Percentiles rank a stretch among this genome's conserved stretches.
Evolutionary conservation across 2,329 filamentous ascomycete species (phyloP).

Genomic region (Aaosphaeria arxii): DNA sequence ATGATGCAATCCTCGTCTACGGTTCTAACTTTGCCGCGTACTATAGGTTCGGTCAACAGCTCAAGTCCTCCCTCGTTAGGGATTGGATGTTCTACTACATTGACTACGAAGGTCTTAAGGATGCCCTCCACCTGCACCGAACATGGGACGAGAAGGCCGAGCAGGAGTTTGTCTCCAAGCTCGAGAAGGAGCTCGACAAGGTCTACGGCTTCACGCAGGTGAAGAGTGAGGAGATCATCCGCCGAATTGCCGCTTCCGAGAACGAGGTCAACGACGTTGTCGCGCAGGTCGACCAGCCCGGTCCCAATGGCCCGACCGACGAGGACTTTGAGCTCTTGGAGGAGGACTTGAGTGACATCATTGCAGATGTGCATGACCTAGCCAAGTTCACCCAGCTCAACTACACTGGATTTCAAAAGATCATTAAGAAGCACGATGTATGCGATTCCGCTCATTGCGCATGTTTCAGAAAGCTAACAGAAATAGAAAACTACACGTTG

Average conservation of each 20-base stretch:
- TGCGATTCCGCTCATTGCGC: slow-evolving; percentile 31
- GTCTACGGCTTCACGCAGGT: slow-evolving; percentile 97
- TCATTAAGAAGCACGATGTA: slow-evolving; percentile 99
- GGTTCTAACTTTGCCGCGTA: not conserved
- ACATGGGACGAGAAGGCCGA: slow-evolving; percentile 93
- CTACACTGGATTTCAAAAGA: slow-evolving; percentile 99
- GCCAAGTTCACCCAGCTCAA: slow-evolving; percentile 98
- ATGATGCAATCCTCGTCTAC: slow-evolving; percentile 1
- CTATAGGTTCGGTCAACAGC: slow-evolving; percentile 85
- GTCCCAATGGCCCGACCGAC: slow-evolving; percentile 60
- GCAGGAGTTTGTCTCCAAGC: slow-evolving; percentile 77
- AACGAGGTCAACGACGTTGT: slow-evolving; percentile 88
- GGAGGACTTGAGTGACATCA: slow-evolving; percentile 94
- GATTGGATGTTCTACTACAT: slow-evolving; percentile 99
- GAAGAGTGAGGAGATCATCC: slow-evolving; percentile 92
- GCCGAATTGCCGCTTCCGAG: slow-evolving; percentile 83
- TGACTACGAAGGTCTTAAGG: slow-evolving; percentile 91
- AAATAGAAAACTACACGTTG: slow-evolving; percentile 85
- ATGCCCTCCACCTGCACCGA: slow-evolving; percentile 72
- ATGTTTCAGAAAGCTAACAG: slow-evolving; percentile 2
- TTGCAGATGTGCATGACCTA: slow-evolving; percentile 95
- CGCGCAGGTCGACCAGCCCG: slow-evolving; percentile 58
- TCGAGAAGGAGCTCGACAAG: slow-evolving; percentile 93
- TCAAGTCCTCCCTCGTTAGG: slow-evolving; percentile 91
- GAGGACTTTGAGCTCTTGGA: slow-evolving; percentile 94